These are phyloP conservation scores for Orbilia javanica DNA, from an alignment of 2,329 filamentous ascomycete species.

Conservation along the genomic window DNA sequence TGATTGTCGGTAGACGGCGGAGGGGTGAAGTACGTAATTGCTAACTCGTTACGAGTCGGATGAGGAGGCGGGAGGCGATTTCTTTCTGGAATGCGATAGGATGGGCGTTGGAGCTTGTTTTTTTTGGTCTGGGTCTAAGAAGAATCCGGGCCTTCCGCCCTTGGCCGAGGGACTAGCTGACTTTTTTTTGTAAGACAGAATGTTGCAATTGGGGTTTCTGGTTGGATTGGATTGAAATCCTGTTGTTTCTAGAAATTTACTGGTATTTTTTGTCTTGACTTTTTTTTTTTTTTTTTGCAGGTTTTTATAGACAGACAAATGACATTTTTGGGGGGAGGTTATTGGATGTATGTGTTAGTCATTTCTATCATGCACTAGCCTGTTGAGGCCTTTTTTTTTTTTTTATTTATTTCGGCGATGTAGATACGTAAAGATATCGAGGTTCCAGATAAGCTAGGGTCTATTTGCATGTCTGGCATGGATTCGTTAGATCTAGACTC, in stretches of 20 bases:
- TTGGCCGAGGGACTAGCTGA: background rate
- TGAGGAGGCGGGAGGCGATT: background rate
- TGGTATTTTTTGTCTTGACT: background rate
- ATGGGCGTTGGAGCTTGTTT: background rate
- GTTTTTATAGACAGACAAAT: background rate
- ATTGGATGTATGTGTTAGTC: background rate
- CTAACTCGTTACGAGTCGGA: background rate
- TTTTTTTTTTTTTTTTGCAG: background rate
- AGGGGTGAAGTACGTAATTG: background rate
- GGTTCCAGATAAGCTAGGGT: background rate
- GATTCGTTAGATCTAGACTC: no score
- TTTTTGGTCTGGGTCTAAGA: no score
- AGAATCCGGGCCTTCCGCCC: background rate
- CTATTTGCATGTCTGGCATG: background rate
- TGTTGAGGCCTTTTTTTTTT: no score
- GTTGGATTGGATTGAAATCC: background rate
- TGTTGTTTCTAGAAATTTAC: no score
- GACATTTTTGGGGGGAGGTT: background rate
- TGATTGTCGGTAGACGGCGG: constrained; percentile 1
- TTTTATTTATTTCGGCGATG: background rate
- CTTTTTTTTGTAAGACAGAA: no score
- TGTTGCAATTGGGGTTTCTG: background rate
- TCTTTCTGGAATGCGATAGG: constrained; percentile 11
- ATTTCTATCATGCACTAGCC: background rate
- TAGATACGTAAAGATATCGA: background rate